phyloP scores from a whole-genome alignment of 208 protist species.

The Acanthamoeba lenticulata region DNA sequence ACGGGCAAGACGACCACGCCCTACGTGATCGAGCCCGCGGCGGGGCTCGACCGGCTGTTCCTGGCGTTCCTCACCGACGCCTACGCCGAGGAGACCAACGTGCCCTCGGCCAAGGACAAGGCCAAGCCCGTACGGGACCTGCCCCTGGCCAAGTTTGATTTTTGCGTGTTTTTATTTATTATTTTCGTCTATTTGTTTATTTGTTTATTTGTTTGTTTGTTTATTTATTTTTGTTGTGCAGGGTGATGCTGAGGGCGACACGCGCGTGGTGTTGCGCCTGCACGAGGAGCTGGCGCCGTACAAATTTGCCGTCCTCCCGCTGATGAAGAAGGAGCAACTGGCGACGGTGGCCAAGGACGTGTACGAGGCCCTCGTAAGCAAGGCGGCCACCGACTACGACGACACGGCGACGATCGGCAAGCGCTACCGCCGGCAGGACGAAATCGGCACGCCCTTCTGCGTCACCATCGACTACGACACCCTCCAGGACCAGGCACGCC shows the following conservation, averaged over 20 bases:
- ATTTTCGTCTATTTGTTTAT: too few relatives aligned
- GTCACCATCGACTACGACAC: constrained; percentile 94
- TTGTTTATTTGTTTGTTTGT: too few relatives aligned
- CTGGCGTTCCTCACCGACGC: constrained; percentile 97
- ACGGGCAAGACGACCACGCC: constrained; percentile 82
- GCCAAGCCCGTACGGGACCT: too few relatives aligned
- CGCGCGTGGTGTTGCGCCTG: constrained; percentile 76
- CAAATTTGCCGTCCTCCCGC: constrained; percentile 71
- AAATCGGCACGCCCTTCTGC: constrained; percentile 98
- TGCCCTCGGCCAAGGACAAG: constrained; percentile 86
- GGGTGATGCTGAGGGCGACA: constrained; percentile 70
- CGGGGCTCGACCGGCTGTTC: constrained; percentile 98
- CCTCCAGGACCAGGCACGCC: constrained; percentile 26
- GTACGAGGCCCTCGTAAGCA: not conserved
- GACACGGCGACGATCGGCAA: constrained; percentile 78
- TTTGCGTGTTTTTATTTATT: too few relatives aligned
- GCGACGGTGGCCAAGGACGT: not conserved
- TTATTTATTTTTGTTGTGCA: too few relatives aligned
- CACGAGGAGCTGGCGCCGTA: constrained; percentile 77
- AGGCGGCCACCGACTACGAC: not conserved
- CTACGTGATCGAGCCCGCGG: constrained; percentile 99
- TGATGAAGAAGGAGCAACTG: constrained; percentile 75
- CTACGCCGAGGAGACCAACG: constrained; percentile 84
- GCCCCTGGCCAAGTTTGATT: too few relatives aligned
- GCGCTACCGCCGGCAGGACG: constrained; percentile 97